A percentile compares a stretch with the other conserved stretches of the same genome.
phyloP scores from a whole-genome alignment of 2,329 filamentous ascomycete genomes.

The Neocatenulostroma microsporum region DNA sequence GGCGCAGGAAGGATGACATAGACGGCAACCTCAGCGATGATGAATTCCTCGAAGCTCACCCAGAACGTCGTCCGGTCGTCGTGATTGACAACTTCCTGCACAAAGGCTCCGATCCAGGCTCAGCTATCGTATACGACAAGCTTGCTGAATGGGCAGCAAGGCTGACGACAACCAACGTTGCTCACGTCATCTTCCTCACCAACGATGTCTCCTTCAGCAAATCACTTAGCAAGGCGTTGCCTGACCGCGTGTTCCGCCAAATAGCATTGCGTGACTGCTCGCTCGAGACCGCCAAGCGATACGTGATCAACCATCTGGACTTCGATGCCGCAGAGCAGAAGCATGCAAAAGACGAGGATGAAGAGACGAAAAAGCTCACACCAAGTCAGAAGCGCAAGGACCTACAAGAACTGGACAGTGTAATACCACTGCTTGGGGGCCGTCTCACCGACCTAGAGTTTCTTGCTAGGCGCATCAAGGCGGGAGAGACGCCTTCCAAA shows the following conservation, averaged over 20 bases:
- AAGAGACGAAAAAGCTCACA: conserved; percentile 35
- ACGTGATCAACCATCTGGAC: conserved; percentile 75
- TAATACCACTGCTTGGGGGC: conserved; percentile 75
- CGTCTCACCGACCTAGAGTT: conserved; percentile 94
- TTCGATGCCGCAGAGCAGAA: conserved; percentile 33
- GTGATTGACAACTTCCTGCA: conserved; percentile 89
- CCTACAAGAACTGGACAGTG: conserved; percentile 66
- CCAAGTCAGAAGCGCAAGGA: conserved; percentile 46
- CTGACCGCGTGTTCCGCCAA: conserved; percentile 82
- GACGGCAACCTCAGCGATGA: conserved; percentile 69
- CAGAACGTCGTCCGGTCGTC: conserved; percentile 72
- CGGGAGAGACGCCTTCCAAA: conserved; percentile 71
- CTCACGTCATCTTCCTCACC: conserved; percentile 90
- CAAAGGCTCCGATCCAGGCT: conserved; percentile 48
- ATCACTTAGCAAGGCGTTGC: conserved; percentile 74
- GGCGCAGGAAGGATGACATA: conserved; percentile 62
- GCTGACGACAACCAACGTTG: conserved; percentile 77
- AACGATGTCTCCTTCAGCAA: conserved; percentile 85
- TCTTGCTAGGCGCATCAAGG: conserved; percentile 79
- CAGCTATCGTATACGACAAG: conserved; percentile 44
- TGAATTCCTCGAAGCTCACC: conserved; percentile 82
- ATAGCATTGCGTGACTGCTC: conserved; percentile 80
- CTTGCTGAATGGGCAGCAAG: conserved; percentile 77
- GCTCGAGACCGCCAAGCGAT: conserved; percentile 74
- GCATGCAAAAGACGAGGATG: conserved; percentile 32